phyloP scores from a whole-genome alignment of 345 rosid genomes.

The Eucalyptus decipiens region DNA sequence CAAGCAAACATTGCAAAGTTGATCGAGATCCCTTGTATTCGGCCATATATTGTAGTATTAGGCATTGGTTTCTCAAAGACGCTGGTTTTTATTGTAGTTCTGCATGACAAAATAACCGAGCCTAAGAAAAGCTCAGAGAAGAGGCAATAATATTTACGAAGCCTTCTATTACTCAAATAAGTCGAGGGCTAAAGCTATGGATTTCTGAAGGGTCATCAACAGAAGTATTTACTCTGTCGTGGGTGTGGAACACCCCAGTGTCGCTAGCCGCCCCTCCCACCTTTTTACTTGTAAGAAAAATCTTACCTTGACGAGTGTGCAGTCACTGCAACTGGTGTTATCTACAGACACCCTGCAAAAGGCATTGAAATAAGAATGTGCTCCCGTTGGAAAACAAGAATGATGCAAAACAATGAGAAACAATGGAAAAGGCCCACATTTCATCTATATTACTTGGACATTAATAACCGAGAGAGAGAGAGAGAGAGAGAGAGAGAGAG shows the following conservation, averaged over 20 bases:
- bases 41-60: neutral
- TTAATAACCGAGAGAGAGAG: neutral
- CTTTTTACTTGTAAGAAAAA: neutral
- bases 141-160: neutral
- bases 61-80: neutral
- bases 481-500: neutral
- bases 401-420: neutral
- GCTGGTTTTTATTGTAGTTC: neutral
- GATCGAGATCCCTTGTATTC: neutral
- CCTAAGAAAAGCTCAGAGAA: neutral
- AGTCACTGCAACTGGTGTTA: conserved; percentile 54
- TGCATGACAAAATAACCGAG: neutral
- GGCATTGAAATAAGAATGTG: neutral
- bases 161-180: neutral
- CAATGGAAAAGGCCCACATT: neutral
- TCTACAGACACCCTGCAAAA: conserved; percentile 77
- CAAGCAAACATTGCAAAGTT: neutral
- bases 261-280: neutral
- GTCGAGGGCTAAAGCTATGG: neutral
- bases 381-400: neutral
- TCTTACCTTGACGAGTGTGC: conserved; percentile 72
- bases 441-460: neutral
- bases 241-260: neutral
- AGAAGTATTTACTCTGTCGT: neutral
- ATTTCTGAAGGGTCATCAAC: neutral